phyloP scores from a whole-genome alignment of 2,329 filamentous ascomycete genomes.

The Calonectria hongkongensis region DNA sequence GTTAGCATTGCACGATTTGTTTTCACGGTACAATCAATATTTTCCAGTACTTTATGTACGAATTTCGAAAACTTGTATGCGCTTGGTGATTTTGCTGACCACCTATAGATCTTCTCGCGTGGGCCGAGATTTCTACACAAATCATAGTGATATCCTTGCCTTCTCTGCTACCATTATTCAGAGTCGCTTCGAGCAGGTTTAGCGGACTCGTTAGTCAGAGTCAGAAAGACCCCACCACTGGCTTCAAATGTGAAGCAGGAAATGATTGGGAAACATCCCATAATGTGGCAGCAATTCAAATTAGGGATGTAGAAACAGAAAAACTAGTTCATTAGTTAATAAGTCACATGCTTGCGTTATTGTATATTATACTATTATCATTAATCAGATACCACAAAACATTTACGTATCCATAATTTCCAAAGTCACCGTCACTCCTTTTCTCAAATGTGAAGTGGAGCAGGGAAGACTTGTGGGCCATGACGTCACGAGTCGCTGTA shows the following conservation, averaged over 20 bases:
- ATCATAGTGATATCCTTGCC: neutral
- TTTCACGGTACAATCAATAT: neutral
- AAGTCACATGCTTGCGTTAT: no score
- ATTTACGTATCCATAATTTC: no score
- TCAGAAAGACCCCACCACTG: neutral
- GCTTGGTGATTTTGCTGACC: neutral
- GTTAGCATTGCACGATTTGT: neutral
- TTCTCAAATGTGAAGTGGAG: no score
- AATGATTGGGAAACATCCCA: neutral
- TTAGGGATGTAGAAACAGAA: neutral
- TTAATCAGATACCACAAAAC: no score
- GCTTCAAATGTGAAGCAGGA: neutral
- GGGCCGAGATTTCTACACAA: neutral
- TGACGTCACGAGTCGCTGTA: no score
- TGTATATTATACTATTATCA: no score
- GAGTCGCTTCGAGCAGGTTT: neutral
- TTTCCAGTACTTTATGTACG: neutral
- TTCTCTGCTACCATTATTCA: neutral
- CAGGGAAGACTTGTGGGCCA: no score
- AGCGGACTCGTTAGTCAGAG: neutral
- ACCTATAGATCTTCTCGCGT: neutral
- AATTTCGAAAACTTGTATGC: neutral
- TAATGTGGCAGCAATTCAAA: neutral
- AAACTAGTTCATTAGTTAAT: neutral
- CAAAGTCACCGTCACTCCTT: no score